A percentile compares a stretch with the other conserved stretches of the same genome.
Conservation (phyloP, 345 rosid species). For the Ceriops tagal region DNA sequence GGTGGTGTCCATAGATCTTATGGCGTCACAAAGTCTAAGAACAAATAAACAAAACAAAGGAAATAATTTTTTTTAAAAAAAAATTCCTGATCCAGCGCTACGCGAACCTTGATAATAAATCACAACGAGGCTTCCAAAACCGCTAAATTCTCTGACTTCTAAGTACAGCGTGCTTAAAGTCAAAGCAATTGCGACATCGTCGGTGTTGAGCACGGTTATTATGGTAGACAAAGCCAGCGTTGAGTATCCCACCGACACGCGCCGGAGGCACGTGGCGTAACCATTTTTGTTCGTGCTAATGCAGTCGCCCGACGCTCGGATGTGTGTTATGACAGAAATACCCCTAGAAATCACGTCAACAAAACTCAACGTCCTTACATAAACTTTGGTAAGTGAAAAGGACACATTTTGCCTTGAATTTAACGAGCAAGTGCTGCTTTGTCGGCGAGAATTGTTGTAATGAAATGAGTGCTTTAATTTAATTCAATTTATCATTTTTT, state of each 20-base stretch:
- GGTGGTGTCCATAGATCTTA: neutral
- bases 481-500: no score
- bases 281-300: neutral
- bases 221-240: slow-evolving; percentile 16
- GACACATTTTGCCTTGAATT: neutral
- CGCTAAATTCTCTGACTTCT: neutral
- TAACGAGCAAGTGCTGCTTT: neutral
- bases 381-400: neutral
- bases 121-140: slow-evolving; percentile 2
- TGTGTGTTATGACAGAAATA: no score
- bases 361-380: neutral
- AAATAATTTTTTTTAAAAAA: no score
- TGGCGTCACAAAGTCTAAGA: neutral
- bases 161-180: neutral
- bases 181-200: slow-evolving; percentile 17
- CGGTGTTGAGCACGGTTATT: slow-evolving; percentile 23
- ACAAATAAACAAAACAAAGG: neutral
- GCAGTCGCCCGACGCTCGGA: neutral
- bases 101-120: slow-evolving; percentile 20
- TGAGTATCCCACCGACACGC: slow-evolving; percentile 6
- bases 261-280: slow-evolving; percentile 3
- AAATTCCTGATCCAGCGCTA: slow-evolving; percentile 10
- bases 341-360: neutral
- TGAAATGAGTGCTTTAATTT: neutral
- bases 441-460: slow-evolving; percentile 9